phyloP scores from a whole-genome alignment of 2,329 filamentous ascomycete species.

The Mycosphaerella sp. region DNA sequence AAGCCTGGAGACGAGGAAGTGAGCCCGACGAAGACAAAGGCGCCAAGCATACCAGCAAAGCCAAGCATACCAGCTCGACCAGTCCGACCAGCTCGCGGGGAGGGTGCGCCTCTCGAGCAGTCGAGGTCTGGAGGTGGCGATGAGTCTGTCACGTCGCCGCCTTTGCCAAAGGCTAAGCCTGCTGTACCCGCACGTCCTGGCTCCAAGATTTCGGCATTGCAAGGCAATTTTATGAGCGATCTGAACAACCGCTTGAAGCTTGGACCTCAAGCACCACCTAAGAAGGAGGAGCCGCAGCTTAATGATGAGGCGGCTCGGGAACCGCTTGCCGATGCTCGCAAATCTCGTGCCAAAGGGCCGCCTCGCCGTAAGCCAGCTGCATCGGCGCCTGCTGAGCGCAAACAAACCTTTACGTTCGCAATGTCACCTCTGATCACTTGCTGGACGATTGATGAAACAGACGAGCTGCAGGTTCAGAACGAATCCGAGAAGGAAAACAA shows the following conservation, averaged over 20 bases:
- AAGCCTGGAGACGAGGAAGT: constrained; percentile 34
- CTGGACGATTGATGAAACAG: constrained; percentile 41
- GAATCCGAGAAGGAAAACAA: constrained; percentile 16
- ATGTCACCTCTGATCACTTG: constrained; percentile 35
- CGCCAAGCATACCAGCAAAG: constrained; percentile 53
- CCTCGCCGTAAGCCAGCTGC: constrained; percentile 62
- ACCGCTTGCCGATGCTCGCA: constrained; percentile 81
- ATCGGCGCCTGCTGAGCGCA: constrained; percentile 49
- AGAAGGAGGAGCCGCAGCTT: constrained; percentile 55
- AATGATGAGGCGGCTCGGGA: constrained; percentile 60
- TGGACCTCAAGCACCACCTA: constrained; percentile 67
- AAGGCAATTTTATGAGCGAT: constrained; percentile 88
- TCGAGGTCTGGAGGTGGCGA: constrained; percentile 9
- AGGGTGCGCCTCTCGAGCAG: constrained; percentile 25
- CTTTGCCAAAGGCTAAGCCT: constrained; percentile 66
- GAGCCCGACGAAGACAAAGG: constrained; percentile 45
- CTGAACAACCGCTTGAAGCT: constrained; percentile 82
- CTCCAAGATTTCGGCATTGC: constrained; percentile 82
- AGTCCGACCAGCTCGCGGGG: constrained; percentile 44
- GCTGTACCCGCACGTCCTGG: constrained; percentile 71
- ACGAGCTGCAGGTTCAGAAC: constrained; percentile 33
- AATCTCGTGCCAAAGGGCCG: constrained; percentile 82
- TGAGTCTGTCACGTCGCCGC: constrained; percentile 29
- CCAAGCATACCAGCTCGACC: constrained; percentile 57
- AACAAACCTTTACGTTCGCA: constrained; percentile 42